Evolutionary conservation across 140 eudicot species (phyloP), one percentile per base, ranked within the genome.

Genomic region (Ambrosia hybrid): DNA sequence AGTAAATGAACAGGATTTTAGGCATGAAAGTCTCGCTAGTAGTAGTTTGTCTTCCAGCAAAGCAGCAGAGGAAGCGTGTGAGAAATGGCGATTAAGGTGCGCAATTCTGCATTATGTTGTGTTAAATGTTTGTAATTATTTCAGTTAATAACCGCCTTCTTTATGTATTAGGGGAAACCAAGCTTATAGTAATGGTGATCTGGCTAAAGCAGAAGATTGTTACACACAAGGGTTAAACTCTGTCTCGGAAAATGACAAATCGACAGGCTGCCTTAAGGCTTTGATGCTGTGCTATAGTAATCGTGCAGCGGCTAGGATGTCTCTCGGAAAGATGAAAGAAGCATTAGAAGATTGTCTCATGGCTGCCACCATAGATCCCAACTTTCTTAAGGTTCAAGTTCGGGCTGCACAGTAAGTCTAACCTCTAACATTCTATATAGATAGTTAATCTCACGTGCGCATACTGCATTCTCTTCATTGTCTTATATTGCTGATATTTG

Each of bases 81-180:
- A 88, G 75, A 94, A 83, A 79, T 90, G 99, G 99, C 89, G 97
- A 78, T 53, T 88, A 46, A 90, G 99, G 99, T 94, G 78, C 55
- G 81, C 11, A 37, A 63, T 67, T 75, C 62, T 75, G 49, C 15
- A 16, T 68, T 10, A 77, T 52, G 15, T 41, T 21, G 26, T 21
- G 59, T 55, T 57, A 6, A 26, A 48, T 39, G 12, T 26, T 70
- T 10, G 37, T 65, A 5, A 34, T 57, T 48, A 2, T 57, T 51
- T 57, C 21, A 36, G 56, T 45, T 37, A 60, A 51, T 5, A 46
- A 36, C 38, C 39, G 70, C 3, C 3, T 61, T 48, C 10, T 21
- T 52, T 26, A 15, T 46, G 14, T 16, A 70, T 56, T 62, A 94
- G 99, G 96, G 99, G 99, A 48, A 94, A 90, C 80, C 97, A 90